Base-by-base conservation (phyloP, 164 flowering plant species). In the Stephania cephalantha region DNA sequence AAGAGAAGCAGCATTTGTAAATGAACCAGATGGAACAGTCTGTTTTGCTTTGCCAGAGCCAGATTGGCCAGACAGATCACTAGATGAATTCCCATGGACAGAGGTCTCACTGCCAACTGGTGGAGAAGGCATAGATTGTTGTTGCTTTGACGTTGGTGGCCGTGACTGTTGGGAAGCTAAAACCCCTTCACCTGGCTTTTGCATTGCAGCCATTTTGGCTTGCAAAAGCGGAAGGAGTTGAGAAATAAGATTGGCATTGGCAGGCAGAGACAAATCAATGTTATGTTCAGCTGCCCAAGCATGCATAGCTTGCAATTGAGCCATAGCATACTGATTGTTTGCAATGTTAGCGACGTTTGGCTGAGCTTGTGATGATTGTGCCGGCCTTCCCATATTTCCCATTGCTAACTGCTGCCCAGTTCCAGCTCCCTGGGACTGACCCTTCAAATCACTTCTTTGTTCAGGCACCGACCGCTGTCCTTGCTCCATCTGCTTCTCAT, bases 201-300 rank as follows among this genome's bases (percentile, higher is more conserved):
- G 98, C 78, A 87, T 87, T 1, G 87, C 84, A 73, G 82, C 84
- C 88, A 90, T 85, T 74, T 85, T 86, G 55, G 98, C 84, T 78
- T 94, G 98, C 93, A 87, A 83, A 20, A 86, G 70, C 12, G 97
- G 97, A 75, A 93, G 83, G 17, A 95, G 83, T 76, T 93, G 98
- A 22, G 94, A 83, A 75, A 93, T 78, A 81, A 92, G 71, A 82
- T 81, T 86, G 70, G 93, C 95, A 88, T 92, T 90, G 71, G 86
- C 90, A 69, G 97, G 99, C 44, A 67, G 81, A 35, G 97, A 87
- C 13, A 92, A 82, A 83, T 96, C 99, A 79, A 96, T 86, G 82
- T 92, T 94, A 73, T 84, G 90, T 79, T 94, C 99, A 77, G 74
- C 81, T 45, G 97, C 98, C 93, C 94, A 89, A 17, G 94, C 94